phyloP scores from a whole-genome alignment of 139 green algal species.

The Auxenochlorella pyrenoidosa region DNA sequence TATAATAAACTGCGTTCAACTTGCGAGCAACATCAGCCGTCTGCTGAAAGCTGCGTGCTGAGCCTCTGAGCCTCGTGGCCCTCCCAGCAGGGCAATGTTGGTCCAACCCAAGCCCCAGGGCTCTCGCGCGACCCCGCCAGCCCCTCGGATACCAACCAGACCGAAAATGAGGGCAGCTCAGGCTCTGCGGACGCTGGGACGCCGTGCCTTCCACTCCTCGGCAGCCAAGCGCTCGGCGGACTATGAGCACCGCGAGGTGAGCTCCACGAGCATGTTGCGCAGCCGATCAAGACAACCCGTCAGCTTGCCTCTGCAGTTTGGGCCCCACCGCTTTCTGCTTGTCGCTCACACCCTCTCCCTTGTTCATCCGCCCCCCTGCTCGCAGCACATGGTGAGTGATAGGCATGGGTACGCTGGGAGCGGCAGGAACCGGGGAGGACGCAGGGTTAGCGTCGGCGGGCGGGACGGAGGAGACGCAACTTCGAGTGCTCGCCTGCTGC shows the following conservation, averaged over 20 bases:
- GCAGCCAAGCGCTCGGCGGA: slow-evolving; percentile 7
- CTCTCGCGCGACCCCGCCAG: not conserved
- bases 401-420: not conserved
- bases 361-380: not conserved
- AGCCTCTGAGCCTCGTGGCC: no score
- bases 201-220: slow-evolving; percentile 5
- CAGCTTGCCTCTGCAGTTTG: no score
- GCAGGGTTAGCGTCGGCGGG: not conserved
- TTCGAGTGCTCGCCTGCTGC: not conserved
- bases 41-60: no score
- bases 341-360: not conserved
- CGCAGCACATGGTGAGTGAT: not conserved
- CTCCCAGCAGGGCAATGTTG: no score
- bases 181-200: not conserved
- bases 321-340: not conserved
- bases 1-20: no score
- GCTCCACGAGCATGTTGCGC: not conserved
- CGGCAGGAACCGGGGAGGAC: not conserved
- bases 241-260: slow-evolving; percentile 15
- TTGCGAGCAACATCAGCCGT: no score
- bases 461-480: no score
- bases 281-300: no score
- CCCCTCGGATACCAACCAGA: not conserved
- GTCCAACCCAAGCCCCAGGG: not conserved
- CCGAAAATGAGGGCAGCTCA: not conserved